A percentile compares a stretch with the other conserved stretches of the same genome.
phyloP scores from a whole-genome alignment of 352 stramenopile genomes.

The Phytophthora ohioensis region DNA sequence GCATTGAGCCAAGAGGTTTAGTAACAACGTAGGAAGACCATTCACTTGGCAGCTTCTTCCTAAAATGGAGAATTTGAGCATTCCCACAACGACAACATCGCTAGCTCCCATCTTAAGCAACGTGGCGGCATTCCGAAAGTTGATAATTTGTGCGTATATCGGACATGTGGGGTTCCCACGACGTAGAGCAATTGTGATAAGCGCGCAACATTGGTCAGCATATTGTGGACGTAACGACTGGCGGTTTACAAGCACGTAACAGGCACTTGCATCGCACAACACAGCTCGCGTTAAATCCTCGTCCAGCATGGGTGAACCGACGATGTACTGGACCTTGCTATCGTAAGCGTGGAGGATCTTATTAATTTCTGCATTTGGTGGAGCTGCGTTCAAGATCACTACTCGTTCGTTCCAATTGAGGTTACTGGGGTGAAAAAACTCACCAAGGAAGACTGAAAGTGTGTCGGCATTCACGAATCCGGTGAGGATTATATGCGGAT shows the following conservation, averaged over 20 bases:
- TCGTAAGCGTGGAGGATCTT: constrained; percentile 81
- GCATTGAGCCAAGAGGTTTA: constrained; percentile 69
- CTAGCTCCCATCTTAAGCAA: constrained; percentile 81
- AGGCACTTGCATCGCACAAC: constrained; percentile 60
- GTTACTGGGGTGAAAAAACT: constrained; percentile 90
- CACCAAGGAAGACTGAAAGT: constrained; percentile 73
- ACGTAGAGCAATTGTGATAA: constrained; percentile 81
- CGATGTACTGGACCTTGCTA: constrained; percentile 86
- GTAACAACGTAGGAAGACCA: constrained; percentile 71
- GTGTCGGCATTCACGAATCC: constrained; percentile 75
- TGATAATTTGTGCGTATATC: constrained; percentile 85
- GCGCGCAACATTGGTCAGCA: constrained; percentile 71
- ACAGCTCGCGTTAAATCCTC: constrained; percentile 75
- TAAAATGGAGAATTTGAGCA: constrained; percentile 81
- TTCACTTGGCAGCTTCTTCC: constrained; percentile 71
- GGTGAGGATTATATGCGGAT: constrained; percentile 80
- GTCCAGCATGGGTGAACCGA: constrained; percentile 82
- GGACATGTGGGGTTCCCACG: constrained; percentile 73
- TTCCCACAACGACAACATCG: constrained; percentile 72
- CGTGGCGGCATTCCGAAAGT: constrained; percentile 64
- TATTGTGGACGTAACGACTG: constrained; percentile 60
- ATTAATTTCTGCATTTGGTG: constrained; percentile 71
- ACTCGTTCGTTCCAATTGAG: constrained; percentile 86
- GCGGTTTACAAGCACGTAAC: constrained; percentile 78
- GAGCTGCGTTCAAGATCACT: constrained; percentile 76